Evolutionary conservation across 768 basidiomycete species (phyloP).

Genomic region (Tulasnella sp.): DNA sequence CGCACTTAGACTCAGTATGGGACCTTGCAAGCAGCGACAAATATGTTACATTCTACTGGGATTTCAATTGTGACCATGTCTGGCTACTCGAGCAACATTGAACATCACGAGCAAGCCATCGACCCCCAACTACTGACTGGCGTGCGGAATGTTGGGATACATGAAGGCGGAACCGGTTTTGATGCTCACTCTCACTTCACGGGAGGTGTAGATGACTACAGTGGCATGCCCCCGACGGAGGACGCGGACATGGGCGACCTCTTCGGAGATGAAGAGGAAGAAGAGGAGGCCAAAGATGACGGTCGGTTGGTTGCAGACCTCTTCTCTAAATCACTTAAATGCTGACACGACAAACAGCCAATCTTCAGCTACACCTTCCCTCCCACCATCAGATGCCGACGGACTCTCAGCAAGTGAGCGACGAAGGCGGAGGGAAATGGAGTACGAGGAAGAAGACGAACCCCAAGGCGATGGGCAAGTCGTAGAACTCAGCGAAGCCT

Average conservation of each 20-base stretch:
- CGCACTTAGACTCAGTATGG: too few relatives aligned
- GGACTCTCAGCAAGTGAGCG: constrained; percentile 50
- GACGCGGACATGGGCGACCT: constrained; percentile 64
- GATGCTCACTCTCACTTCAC: too few relatives aligned
- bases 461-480: constrained; percentile 36
- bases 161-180: background rate
- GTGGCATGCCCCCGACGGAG: constrained; percentile 1
- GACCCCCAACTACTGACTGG: background rate
- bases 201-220: background rate
- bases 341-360: constrained; percentile 1
- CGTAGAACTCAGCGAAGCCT: constrained; percentile 48
- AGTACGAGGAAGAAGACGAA: constrained; percentile 71
- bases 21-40: too few relatives aligned
- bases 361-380: constrained; percentile 16
- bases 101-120: background rate
- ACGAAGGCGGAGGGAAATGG: constrained; percentile 49
- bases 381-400: constrained; percentile 29
- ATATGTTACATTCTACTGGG: too few relatives aligned
- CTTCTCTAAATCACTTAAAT: background rate
- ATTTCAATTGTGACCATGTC: too few relatives aligned
- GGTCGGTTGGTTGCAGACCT: background rate
- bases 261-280: constrained; percentile 54
- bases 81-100: too few relatives aligned
- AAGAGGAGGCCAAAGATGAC: constrained; percentile 17
- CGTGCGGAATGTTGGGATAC: too few relatives aligned